Conservation (phyloP, 2,329 filamentous ascomycete species). For the Penicillium sp. region DNA sequence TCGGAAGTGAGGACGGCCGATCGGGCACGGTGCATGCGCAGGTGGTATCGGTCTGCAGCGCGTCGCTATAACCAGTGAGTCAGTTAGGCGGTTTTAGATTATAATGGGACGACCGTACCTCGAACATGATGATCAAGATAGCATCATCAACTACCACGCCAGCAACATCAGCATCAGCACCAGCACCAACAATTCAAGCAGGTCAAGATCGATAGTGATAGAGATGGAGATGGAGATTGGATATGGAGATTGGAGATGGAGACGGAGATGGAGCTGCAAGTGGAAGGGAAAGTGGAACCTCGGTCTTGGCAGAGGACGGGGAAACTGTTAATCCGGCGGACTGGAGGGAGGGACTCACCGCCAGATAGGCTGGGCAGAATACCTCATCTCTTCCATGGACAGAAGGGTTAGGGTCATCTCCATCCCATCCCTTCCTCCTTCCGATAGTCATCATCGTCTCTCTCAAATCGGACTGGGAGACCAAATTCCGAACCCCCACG, state of each 20-base stretch:
- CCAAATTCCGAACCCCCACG: slow-evolving; percentile 3
- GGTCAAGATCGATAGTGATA: too few species aligned
- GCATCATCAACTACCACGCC: neutral
- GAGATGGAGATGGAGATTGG: neutral
- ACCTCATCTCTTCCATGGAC: neutral
- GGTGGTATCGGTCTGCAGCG: slow-evolving; percentile 73
- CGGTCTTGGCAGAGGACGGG: neutral
- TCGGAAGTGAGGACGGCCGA: slow-evolving; percentile 79
- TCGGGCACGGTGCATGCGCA: slow-evolving; percentile 81
- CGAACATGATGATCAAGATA: neutral
- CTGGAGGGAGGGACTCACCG: neutral
- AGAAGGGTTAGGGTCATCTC: too few species aligned
- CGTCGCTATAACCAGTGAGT: slow-evolving; percentile 54
- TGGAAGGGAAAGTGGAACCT: neutral
- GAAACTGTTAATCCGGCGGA: neutral
- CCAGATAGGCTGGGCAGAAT: neutral
- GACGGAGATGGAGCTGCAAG: neutral
- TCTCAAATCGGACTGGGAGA: too few species aligned
- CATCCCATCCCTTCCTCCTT: too few species aligned
- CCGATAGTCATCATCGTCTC: too few species aligned
- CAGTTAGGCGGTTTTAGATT: slow-evolving; percentile 7
- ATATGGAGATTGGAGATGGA: neutral
- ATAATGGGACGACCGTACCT: neutral
- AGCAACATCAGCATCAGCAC: too few species aligned
- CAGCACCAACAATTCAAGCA: too few species aligned